phyloP scores from a whole-genome alignment of 1,284 basidiomycete species.

The Pyrrhoderma noxium region DNA sequence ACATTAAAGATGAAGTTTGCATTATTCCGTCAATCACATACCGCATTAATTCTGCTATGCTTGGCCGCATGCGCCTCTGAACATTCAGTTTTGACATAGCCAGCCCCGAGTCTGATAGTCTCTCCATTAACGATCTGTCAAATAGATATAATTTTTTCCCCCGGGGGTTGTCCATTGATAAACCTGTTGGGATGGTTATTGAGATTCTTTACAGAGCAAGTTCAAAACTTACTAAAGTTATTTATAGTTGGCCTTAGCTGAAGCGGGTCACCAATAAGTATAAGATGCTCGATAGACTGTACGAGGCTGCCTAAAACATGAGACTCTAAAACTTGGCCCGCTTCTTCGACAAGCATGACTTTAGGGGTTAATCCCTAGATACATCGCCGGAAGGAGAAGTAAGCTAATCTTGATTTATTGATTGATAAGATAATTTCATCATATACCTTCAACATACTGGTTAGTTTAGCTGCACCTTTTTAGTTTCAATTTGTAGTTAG shows the following conservation, averaged over 20 bases:
- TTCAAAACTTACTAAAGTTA: constrained; percentile 46
- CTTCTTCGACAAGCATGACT: constrained; percentile 61
- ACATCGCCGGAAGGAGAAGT: too few relatives aligned
- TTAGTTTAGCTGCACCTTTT: constrained; percentile 58
- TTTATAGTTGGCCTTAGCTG: constrained; percentile 64
- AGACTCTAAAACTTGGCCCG: constrained; percentile 72
- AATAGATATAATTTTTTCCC: constrained; percentile 35
- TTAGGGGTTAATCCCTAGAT: constrained; percentile 44
- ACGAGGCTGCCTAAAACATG: constrained; percentile 59
- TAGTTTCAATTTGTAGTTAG: background rate
- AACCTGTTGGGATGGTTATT: constrained; percentile 22
- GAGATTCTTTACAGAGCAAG: background rate
- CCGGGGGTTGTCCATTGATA: constrained; percentile 33
- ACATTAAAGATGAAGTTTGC: background rate
- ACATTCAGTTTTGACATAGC: constrained; percentile 37
- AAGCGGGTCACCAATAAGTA: constrained; percentile 63
- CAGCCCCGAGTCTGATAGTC: constrained; percentile 31
- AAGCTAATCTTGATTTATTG: background rate
- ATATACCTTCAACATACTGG: constrained; percentile 46
- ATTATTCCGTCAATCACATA: constrained; percentile 15
- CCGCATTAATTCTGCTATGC: constrained; percentile 35
- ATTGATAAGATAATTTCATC: background rate
- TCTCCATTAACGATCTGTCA: constrained; percentile 43
- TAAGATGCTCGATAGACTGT: constrained; percentile 54
- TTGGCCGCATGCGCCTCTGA: constrained; percentile 39